These are phyloP conservation scores for Gossypium mustelinum DNA, from an alignment of 345 rosid genomes.

Conservation along the genomic window DNA sequence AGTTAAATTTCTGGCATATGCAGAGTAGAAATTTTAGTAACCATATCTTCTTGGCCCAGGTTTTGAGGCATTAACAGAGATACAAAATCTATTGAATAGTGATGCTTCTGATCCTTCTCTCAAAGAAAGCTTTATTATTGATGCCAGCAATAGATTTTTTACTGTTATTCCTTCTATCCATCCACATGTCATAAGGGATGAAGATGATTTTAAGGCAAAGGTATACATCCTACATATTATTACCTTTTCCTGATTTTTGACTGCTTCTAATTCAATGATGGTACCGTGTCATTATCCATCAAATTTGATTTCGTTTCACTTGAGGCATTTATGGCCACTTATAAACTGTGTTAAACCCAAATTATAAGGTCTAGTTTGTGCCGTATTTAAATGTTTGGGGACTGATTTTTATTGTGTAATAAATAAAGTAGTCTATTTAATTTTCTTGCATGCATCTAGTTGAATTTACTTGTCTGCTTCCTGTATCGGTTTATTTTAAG, in stretches of 20 bases:
- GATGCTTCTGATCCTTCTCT: conserved; percentile 38
- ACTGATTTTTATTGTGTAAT: not conserved
- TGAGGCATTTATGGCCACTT: not conserved
- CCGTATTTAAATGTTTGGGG: not conserved
- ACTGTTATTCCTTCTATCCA: conserved; percentile 86
- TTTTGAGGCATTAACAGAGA: conserved; percentile 86
- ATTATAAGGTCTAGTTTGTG: not conserved
- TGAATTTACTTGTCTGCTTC: not conserved
- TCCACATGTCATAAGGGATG: conserved; percentile 84
- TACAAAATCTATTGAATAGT: conserved; percentile 66
- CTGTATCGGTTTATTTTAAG: not conserved
- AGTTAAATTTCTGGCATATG: conserved; percentile 15
- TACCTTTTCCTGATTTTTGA: conserved; percentile 1
- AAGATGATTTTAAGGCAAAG: conserved; percentile 86
- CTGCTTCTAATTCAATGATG: not conserved
- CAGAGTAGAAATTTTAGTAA: conserved; percentile 10
- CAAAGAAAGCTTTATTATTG: conserved; percentile 74
- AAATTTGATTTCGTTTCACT: not conserved
- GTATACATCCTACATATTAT: conserved; percentile 29
- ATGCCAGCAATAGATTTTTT: conserved; percentile 95
- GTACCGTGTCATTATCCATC: not conserved
- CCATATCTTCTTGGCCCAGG: conserved; percentile 40
- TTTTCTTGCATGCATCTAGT: not conserved
- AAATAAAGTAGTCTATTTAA: not conserved
- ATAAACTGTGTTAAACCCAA: not conserved